Evolutionary conservation across 169 alveolate species (phyloP), one percentile per base, ranked within the genome.

Genomic region (Cryptosporidium felis): DNA sequence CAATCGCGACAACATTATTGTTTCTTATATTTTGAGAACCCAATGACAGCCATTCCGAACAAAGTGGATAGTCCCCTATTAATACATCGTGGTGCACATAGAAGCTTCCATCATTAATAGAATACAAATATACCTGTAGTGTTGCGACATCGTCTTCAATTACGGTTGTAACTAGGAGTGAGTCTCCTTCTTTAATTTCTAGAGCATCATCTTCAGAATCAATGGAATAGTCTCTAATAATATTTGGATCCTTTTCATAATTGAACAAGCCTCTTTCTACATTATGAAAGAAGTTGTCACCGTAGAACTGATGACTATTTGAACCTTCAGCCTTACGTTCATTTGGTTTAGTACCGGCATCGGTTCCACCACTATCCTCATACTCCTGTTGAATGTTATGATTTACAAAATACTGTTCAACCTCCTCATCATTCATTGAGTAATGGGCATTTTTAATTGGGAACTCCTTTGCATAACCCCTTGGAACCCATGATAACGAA

Each of bases 11-110:
- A 21, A 89, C 42, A 59, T 89, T 89, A 21, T 32, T 41, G 30
- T 26, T 40, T 9, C 38, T 42, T 0, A 41, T 4, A 9, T 65
- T 28, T 0, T 36, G 12, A 23, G 89, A 66, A 10, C 61, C 62
- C 30, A 41, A 14, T 45, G 51, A 45, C 36, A 88, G 46, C 91
- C 91, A 88, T 47, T 88, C 91, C 32, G 81, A 60, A 47, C 91
- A 88, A 3, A 88, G 88, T 5, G 91, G 91, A 28, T 60, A 88
- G 8, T 67, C 89, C 8, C 91, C 91, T 16, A 82, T 88, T 41
- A 80, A n/a, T 28, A 88, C 40, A 30, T 90, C 92, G 49, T 90
- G 92, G 40, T 90, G 92, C 38, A 90, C 91, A 44, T 85, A 90
- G 53, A 90, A 89, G 60, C 92, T 88, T 53, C 90, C 92, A 12